Base-by-base conservation (phyloP, 805 yeast species). In the Ogataea trehaloabstinens region DNA sequence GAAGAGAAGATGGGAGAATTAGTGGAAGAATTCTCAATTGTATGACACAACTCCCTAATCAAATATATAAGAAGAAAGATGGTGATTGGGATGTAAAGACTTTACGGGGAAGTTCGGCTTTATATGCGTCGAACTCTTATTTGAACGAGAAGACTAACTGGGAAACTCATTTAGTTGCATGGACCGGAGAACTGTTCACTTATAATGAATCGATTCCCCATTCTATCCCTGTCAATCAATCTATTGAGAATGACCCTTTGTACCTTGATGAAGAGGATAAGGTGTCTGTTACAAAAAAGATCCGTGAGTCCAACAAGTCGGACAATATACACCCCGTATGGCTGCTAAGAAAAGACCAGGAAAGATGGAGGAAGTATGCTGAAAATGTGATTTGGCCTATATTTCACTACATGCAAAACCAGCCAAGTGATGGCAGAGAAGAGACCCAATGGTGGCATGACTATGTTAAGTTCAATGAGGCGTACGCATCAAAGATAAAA, bases 321-420 rank as follows among this genome's bases (percentile, higher is more conserved):
- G 68, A 73, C 12, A 67, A 74, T 38, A 69, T 86, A 33, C 93
- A 84, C 55, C 97, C 98, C 0, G 85, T 91, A 37, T 90, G 97
- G 96, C 67, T 91, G 24, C 68, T 85, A 39, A 75, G 93, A 45
- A 76, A 81, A 44, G 85, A 85, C 61, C 95, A 85, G 60, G 70
- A 70, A 31, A 70, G 90, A 43, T 91, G 97, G 96, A 74, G 97
- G 49, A 73, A 73, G 49, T 91, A 87, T 56, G 95, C 97, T 1
- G 98, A 91, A 58, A 79, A 84, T 52, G 82, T 82, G 16, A 67
- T 93, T 20, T 93, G 99, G 98, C 96, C 96, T 1, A 83, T 88
- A 2, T 80, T 91, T 63, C 99, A 93, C 58, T 93, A 93, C 65
- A 88, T 93, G 60, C 84, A 87, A 61, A 82, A 82, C 31, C 82